These are phyloP conservation scores for Aspergillus bombycis DNA, from an alignment of 2,329 filamentous ascomycete genomes.

Conservation along the genomic window DNA sequence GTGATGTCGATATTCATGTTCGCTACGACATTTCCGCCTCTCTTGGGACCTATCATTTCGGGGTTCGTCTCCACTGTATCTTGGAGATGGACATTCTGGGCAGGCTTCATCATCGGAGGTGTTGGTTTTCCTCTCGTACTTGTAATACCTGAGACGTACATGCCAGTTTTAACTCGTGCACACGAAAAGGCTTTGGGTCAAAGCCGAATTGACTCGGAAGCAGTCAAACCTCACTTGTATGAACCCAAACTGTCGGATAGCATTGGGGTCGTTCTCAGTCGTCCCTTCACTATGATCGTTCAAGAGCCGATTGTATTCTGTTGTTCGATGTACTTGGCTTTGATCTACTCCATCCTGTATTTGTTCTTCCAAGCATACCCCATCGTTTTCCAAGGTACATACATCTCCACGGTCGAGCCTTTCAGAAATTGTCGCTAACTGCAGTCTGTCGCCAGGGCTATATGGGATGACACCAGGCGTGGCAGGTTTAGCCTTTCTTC, in stretches of 20 bases:
- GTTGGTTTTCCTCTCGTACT: conserved; percentile 60
- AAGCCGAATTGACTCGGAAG: conserved; percentile 39
- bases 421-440: not conserved
- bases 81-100: conserved; percentile 53
- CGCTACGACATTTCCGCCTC: conserved; percentile 35
- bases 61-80: conserved; percentile 38
- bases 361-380: conserved; percentile 76
- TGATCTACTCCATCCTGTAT: conserved; percentile 68
- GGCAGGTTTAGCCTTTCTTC: conserved; percentile 34
- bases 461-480: conserved; percentile 33
- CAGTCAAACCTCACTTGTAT: not conserved
- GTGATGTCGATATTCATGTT: conserved; percentile 25
- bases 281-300: conserved; percentile 71
- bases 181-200: conserved; percentile 55
- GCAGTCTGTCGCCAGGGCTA: conserved; percentile 18
- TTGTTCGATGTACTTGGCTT: conserved; percentile 68
- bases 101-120: conserved; percentile 66
- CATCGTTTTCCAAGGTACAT: conserved; percentile 60
- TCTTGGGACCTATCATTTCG: conserved; percentile 42
- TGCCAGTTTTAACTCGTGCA: conserved; percentile 61
- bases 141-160: conserved; percentile 68
- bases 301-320: conserved; percentile 72
- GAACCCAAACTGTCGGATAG: conserved; percentile 25
- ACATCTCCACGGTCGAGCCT: not conserved
- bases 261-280: conserved; percentile 65